Percentiles rank a stretch among this genome's conserved stretches.
phyloP scores from a whole-genome alignment of 2,329 filamentous ascomycete species.

The Arthrobotrys pseudoclavata region DNA sequence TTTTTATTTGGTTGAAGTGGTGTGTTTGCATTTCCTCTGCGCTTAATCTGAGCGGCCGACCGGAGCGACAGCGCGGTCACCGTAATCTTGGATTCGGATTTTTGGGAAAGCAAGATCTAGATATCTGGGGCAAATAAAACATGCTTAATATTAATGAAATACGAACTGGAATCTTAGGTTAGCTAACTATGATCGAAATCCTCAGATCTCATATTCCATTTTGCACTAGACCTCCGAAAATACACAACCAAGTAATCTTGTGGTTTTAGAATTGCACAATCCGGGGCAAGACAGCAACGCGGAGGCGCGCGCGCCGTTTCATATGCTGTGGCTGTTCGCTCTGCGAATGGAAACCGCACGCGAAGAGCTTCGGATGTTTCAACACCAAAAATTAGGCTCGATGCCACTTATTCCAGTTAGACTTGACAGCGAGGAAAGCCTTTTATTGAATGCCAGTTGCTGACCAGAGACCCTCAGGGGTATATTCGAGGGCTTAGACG shows the following conservation, averaged over 20 bases:
- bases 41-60: no score
- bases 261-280: not conserved
- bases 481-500: slow-evolving; percentile 7
- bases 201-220: no score
- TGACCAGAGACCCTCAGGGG: not conserved
- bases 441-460: not conserved
- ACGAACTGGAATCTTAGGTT: no score
- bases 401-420: not conserved
- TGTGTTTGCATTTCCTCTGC: no score
- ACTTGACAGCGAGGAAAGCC: not conserved
- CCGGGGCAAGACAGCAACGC: not conserved
- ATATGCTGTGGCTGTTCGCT: slow-evolving; percentile 1
- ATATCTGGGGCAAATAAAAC: no score
- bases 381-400: not conserved
- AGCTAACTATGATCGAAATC: no score
- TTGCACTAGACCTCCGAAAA: no score
- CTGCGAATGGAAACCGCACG: not conserved
- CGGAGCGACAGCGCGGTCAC: no score
- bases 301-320: slow-evolving; percentile 3
- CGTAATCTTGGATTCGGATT: no score
- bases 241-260: not conserved
- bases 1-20: no score
- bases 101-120: no score
- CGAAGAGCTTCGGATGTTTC: not conserved
- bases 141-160: no score